Evolutionary conservation across 352 stramenopile species (phyloP).

Genomic region (Pythium brachiatum): DNA sequence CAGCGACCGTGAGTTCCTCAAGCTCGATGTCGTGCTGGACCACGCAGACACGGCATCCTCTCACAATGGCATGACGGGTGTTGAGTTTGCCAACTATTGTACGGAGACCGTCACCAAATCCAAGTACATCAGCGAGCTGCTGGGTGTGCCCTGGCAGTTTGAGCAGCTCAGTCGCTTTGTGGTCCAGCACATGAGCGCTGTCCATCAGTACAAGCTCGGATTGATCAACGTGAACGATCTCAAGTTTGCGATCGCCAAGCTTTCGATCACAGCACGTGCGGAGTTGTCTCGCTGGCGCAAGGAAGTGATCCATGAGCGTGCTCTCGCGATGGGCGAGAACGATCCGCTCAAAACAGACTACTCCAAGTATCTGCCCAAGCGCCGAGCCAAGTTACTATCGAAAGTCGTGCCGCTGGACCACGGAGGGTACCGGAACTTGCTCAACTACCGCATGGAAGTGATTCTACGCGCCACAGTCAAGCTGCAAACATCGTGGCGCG

Average conservation of each 20-base stretch:
- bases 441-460: constrained; percentile 72
- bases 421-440: constrained; percentile 82
- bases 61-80: constrained; percentile 63
- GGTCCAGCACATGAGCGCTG: constrained; percentile 79
- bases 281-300: constrained; percentile 72
- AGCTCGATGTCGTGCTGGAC: constrained; percentile 35
- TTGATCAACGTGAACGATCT: constrained; percentile 88
- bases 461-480: constrained; percentile 67
- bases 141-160: constrained; percentile 69
- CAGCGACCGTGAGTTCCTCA: constrained; percentile 64
- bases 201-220: constrained; percentile 87
- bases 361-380: constrained; percentile 85
- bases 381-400: constrained; percentile 63
- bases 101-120: constrained; percentile 47
- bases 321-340: constrained; percentile 88
- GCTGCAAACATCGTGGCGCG: constrained; percentile 83
- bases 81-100: constrained; percentile 78
- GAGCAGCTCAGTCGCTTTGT: constrained; percentile 82
- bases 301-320: constrained; percentile 80
- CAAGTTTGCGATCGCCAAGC: constrained; percentile 70
- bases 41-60: neutral
- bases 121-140: constrained; percentile 65
- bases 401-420: constrained; percentile 89
- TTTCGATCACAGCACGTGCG: constrained; percentile 45
- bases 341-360: constrained; percentile 93